Evolutionary conservation across 129 eudicot species (phyloP), one percentile per base, ranked within the genome.

Genomic region (Artemisia tridentata): DNA sequence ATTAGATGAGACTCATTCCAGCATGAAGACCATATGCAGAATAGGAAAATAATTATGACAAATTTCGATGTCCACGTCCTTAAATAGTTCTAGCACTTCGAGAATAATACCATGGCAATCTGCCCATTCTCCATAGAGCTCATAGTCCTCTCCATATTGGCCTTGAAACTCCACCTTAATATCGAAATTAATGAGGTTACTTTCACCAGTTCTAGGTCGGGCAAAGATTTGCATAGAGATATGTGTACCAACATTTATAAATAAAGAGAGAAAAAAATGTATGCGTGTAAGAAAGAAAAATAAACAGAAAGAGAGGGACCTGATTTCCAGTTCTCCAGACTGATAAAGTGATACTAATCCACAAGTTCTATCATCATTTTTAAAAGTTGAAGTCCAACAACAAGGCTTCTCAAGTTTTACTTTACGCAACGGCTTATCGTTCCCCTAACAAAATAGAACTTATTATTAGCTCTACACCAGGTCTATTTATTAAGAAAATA

Each of bases 141-240:
- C 78, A 89, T 77, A 67, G 80, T 81, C 78, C 81, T 92, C 53
- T 84, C 85, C 95, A 92, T 83, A 81, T 85, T 86, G 41, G 91
- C 83, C 81, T 88, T 92, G 72, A 85, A 80, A 65, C 82, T 92
- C 96, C 95, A 92, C 83, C 98, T 87, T 76, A 85, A 82, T 43
- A 79, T 62, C 51, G 90, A 75, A 85, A 69, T 73, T 67, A 92
- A 76, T 55, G 98, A 83, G 77, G 80, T 71, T 55, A 69, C 86
- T 38, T 78, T 73, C 74, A 89, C 88, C 78, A 85, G 65, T 78
- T 87, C 88, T 56, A 92, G 72, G 73, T 87, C 85, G 18, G 96
- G 96, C 74, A 92, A 80, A 3, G 92, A 84, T 83, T 95, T 89
- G 90, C 72, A 80, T n/a, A 53, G 23, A 77, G 11, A 79, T 38